Evolutionary conservation across 768 basidiomycete genomes (phyloP).

Genomic region (Tricholoma furcatifolium): DNA sequence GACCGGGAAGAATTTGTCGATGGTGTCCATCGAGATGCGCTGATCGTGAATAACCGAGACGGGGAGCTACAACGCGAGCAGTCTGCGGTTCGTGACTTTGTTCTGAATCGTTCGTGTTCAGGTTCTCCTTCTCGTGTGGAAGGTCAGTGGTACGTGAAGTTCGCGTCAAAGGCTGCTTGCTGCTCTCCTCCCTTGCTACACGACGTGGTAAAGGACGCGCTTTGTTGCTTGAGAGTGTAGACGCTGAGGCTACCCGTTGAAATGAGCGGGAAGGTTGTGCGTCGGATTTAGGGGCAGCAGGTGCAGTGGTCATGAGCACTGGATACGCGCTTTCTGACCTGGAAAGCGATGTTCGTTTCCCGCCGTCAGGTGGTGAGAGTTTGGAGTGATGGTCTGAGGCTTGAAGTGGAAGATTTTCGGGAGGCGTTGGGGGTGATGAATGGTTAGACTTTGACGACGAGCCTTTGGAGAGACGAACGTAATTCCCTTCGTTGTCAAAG

Average conservation of each 20-base stretch:
- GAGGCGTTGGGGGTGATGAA: slow-evolving; percentile 46
- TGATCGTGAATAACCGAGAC: slow-evolving; percentile 27
- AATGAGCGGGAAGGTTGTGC: slow-evolving; percentile 51
- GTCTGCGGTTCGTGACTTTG: slow-evolving; percentile 29
- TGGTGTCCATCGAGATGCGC: slow-evolving; percentile 22
- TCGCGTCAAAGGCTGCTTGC: slow-evolving; percentile 15
- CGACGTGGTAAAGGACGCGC: slow-evolving; percentile 37
- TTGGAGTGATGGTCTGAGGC: slow-evolving; percentile 38
- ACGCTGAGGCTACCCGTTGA: slow-evolving; percentile 65
- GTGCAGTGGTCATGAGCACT: slow-evolving; percentile 35
- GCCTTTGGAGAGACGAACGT: slow-evolving; percentile 56
- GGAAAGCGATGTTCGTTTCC: slow-evolving; percentile 51
- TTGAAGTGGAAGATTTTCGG: slow-evolving; percentile 33
- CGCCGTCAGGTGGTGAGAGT: slow-evolving; percentile 38
- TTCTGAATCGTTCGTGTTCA: slow-evolving; percentile 35
- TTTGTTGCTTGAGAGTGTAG: slow-evolving; percentile 39
- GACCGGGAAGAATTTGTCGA: slow-evolving; percentile 44
- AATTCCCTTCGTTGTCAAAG: slow-evolving; percentile 52
- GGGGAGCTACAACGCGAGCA: slow-evolving; percentile 14
- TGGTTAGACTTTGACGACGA: slow-evolving; percentile 40
- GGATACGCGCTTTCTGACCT: slow-evolving; percentile 66
- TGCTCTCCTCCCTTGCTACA: slow-evolving; percentile 39
- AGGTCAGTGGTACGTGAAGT: slow-evolving; percentile 21
- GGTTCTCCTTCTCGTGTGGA: slow-evolving; percentile 52
- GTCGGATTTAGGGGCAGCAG: slow-evolving; percentile 16